Percentiles rank a stretch among this genome's conserved stretches.
phyloP scores from a whole-genome alignment of 179 eudicot species.

The Drosera spatulata region DNA sequence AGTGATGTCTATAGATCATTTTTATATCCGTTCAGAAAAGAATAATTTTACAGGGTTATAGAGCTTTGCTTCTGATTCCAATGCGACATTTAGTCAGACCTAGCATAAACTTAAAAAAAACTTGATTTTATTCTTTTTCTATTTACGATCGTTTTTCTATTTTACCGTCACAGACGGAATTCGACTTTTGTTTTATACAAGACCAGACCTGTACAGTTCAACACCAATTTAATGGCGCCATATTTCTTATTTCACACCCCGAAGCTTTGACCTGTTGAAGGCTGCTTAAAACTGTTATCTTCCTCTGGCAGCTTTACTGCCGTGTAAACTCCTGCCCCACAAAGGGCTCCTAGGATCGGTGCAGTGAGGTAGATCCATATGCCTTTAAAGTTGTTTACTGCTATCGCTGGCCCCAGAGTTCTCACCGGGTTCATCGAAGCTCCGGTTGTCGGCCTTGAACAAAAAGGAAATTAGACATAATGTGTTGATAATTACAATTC shows the following conservation, averaged over 20 bases:
- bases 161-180: no score
- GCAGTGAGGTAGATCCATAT: conserved; percentile 83
- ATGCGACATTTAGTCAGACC: no score
- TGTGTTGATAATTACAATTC: not conserved
- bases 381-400: conserved; percentile 64
- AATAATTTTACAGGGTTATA: no score
- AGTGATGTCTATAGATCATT: no score
- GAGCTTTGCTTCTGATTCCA: no score
- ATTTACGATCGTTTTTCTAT: no score
- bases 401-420: conserved; percentile 91
- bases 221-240: no score
- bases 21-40: no score
- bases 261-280: not conserved
- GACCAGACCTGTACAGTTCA: no score
- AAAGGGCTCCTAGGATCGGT: conserved; percentile 79
- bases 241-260: not conserved
- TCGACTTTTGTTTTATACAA: no score
- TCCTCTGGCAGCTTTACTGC: conserved; percentile 73
- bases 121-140: no score
- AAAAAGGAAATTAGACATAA: not conserved
- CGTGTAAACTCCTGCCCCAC: conserved; percentile 82
- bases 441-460: conserved; percentile 48
- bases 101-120: no score
- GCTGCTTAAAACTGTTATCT: conserved; percentile 11
- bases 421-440: conserved; percentile 97